phyloP scores from a whole-genome alignment of 768 basidiomycete species.

The Lactarius evosmus region DNA sequence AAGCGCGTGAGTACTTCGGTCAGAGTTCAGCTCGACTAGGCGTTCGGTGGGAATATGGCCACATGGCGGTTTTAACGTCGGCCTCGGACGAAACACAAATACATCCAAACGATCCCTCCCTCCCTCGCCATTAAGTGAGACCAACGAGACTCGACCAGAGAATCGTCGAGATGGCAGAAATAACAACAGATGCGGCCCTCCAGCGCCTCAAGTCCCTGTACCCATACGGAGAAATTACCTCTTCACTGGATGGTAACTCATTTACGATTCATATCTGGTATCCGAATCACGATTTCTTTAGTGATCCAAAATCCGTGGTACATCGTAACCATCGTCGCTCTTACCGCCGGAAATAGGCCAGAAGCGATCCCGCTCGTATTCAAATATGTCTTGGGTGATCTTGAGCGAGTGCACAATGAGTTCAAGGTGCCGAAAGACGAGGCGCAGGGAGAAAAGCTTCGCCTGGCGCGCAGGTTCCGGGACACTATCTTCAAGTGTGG shows the following conservation, averaged over 20 bases:
- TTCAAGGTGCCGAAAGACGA: slow-evolving; percentile 27
- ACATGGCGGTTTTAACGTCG: too few relatives aligned
- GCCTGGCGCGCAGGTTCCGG: slow-evolving; percentile 53
- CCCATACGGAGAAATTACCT: slow-evolving; percentile 34
- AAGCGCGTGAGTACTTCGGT: neutral
- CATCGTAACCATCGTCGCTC: slow-evolving; percentile 53
- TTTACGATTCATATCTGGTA: slow-evolving; percentile 2
- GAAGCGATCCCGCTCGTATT: slow-evolving; percentile 58
- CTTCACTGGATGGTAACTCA: slow-evolving; percentile 25
- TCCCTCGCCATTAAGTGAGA: neutral
- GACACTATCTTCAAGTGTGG: slow-evolving; percentile 64
- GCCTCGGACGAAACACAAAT: slow-evolving; percentile 7
- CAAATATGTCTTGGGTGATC: slow-evolving; percentile 45
- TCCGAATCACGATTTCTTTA: slow-evolving; percentile 8
- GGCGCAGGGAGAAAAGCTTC: slow-evolving; percentile 37
- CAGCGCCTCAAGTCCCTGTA: slow-evolving; percentile 44
- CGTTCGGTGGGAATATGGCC: neutral
- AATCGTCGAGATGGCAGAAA: slow-evolving; percentile 29
- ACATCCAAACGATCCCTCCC: slow-evolving; percentile 8
- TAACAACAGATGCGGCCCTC: slow-evolving; percentile 45
- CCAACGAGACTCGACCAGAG: neutral
- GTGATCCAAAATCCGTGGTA: slow-evolving; percentile 53
- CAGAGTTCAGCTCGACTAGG: neutral
- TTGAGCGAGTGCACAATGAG: slow-evolving; percentile 33
- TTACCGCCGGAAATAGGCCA: slow-evolving; percentile 55